These are phyloP conservation scores for Boletus vinaceobasis DNA, from an alignment of 768 basidiomycete genomes.

Conservation along the genomic window DNA sequence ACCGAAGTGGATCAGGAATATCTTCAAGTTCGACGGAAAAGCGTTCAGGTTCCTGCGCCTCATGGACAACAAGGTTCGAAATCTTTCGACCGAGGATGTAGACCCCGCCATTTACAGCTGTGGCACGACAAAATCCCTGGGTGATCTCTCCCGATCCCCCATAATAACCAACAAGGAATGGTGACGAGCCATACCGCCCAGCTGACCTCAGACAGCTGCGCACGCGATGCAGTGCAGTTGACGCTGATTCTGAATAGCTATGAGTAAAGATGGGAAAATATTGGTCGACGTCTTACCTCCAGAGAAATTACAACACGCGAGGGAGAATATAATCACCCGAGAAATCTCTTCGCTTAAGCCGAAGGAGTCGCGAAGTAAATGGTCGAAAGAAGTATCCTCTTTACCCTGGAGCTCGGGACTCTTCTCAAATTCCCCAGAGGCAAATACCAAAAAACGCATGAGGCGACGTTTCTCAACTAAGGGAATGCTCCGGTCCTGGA, in stretches of 20 bases:
- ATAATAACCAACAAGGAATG: conserved; percentile 94
- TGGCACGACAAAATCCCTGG: conserved; percentile 85
- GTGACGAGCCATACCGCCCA: conserved; percentile 83
- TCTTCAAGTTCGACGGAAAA: conserved; percentile 55
- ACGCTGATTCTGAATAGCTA: conserved; percentile 53
- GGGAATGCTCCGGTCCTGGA: conserved; percentile 74
- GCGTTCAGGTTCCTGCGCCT: conserved; percentile 6
- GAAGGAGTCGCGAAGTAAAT: conserved; percentile 66
- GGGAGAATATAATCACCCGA: conserved; percentile 66
- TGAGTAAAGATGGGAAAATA: conserved; percentile 3
- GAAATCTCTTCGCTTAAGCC: conserved; percentile 55
- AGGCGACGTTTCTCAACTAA: conserved; percentile 84
- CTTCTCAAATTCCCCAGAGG: conserved; percentile 69
- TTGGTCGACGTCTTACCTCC: conserved; percentile 43
- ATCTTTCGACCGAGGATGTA: conserved; percentile 63
- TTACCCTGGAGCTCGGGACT: conserved; percentile 56
- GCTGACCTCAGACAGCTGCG: conserved; percentile 71
- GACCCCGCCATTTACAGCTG: conserved; percentile 75
- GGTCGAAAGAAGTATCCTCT: conserved; percentile 52
- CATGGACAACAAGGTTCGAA: conserved; percentile 30
- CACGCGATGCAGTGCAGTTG: conserved; percentile 65
- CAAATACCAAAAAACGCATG: conserved; percentile 89
- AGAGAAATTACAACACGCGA: conserved; percentile 64
- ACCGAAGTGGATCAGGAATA: conserved; percentile 56
- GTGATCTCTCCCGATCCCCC: conserved; percentile 90